Base-by-base conservation (phyloP, 345 rosid genomes). In the Lepidium africanum region DNA sequence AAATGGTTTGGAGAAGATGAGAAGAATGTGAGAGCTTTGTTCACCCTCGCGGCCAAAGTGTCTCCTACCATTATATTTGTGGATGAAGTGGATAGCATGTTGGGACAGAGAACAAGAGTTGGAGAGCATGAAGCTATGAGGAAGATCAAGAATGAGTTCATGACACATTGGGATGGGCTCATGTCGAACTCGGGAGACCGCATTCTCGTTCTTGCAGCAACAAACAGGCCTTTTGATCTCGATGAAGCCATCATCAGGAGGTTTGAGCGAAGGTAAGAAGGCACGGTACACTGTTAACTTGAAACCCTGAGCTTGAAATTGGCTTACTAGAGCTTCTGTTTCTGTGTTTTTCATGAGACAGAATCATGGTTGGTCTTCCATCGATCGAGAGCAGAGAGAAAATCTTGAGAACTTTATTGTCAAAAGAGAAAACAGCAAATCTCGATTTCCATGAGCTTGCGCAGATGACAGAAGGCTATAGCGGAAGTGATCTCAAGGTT, bases 1-100 rank as follows among this genome's bases (percentile, higher is more conserved):
- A 95, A 95, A 82, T 95, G 99, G 99, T 95, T 91, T 59, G 98
- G 99, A 33, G 99, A 95, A 84, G 99, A 95, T 40, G 99, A 95
- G 69, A 95, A 95, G 83, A 95, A 91, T 38, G 97, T 95, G 19
- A 84, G 96, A 62, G 98, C 99, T 38, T 75, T 95, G 49, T 95
- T 95, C 76, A 81, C 93, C 0, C 88, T 95, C 5, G 99, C 99
- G 46, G 93, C 94, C 11, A 95, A 91, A 81, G 98, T 95, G 41
- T 87, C 99, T 12, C 99, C 99, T 2, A 89, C 99, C 7, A 95
- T 95, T 56, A 95, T 95, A 56, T 95, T 91, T 42, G 92, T 95
- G 71, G 99, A 95, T 67, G 98, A 95, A 80, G 99, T 95, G 59
- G 99, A 95, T 76, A 95, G 99, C 75, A 91, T 95, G 99, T 85